These are phyloP conservation scores for Hypoxylon sp. DNA, from an alignment of 2,329 filamentous ascomycete species.

Conservation along the genomic window DNA sequence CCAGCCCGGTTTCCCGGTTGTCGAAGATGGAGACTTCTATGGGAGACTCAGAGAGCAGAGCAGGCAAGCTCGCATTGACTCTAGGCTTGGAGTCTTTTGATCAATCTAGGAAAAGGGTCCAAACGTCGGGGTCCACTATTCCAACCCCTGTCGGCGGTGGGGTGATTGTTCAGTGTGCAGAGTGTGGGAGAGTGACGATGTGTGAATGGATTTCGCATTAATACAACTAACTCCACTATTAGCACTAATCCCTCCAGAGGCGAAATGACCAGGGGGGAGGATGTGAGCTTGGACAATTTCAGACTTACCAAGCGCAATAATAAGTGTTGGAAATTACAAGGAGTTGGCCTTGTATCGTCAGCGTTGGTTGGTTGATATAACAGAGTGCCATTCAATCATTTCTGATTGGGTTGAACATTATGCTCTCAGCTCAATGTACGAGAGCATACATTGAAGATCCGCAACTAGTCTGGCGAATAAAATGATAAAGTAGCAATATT, in stretches of 20 bases:
- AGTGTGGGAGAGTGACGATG: slow-evolving; percentile 36
- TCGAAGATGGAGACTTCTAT: slow-evolving; percentile 35
- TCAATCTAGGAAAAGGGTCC: slow-evolving; percentile 44
- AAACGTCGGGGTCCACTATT: slow-evolving; percentile 38
- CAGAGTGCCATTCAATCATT: slow-evolving; percentile 35
- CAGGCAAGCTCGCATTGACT: slow-evolving; percentile 35
- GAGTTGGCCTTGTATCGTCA: slow-evolving; percentile 34
- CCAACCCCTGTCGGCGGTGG: slow-evolving; percentile 44
- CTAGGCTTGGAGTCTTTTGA: slow-evolving; percentile 35
- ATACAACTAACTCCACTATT: slow-evolving; percentile 50
- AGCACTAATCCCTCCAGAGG: slow-evolving; percentile 42
- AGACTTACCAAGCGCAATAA: slow-evolving; percentile 36
- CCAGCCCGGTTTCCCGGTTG: slow-evolving; percentile 35
- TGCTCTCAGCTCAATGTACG: slow-evolving; percentile 20
- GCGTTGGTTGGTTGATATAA: slow-evolving; percentile 26
- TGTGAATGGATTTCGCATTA: slow-evolving; percentile 46
- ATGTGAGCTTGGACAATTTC: slow-evolving; percentile 41
- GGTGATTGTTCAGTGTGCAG: slow-evolving; percentile 35
- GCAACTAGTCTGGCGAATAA: slow-evolving; percentile 20
- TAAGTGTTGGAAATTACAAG: slow-evolving; percentile 42
- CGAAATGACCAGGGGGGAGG: slow-evolving; percentile 36
- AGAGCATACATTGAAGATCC: slow-evolving; percentile 21
- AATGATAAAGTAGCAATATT: slow-evolving; percentile 18
- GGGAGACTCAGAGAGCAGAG: slow-evolving; percentile 31
- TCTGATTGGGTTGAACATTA: slow-evolving; percentile 24